Percentiles rank a stretch among this genome's conserved stretches.
Evolutionary conservation across 2,329 filamentous ascomycete species (phyloP).

Genomic region (Alternaria sp.): DNA sequence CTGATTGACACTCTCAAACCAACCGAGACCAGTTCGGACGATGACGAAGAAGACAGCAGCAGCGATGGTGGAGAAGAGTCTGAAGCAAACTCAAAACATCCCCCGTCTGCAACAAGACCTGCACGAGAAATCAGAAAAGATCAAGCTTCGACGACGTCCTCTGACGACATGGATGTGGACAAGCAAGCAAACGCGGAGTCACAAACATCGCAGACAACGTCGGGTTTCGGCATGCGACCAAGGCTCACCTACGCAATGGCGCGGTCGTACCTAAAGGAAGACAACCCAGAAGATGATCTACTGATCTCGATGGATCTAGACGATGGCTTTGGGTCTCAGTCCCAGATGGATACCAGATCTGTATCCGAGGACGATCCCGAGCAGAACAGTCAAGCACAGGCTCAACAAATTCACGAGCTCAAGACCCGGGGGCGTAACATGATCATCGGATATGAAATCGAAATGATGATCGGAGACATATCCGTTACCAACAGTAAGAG

Average conservation of each 20-base stretch:
- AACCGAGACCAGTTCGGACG: constrained; percentile 30
- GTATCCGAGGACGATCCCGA: constrained; percentile 54
- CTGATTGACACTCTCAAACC: constrained; percentile 44
- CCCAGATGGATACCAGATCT: constrained; percentile 21
- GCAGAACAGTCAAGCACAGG: constrained; percentile 54
- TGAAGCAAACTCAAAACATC: not conserved
- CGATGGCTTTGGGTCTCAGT: constrained; percentile 27
- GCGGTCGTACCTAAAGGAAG: constrained; percentile 65
- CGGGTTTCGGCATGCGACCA: constrained; percentile 36
- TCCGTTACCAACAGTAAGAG: constrained; percentile 53
- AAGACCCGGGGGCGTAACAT: constrained; percentile 64
- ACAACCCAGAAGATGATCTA: constrained; percentile 50
- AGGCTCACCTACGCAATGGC: constrained; percentile 66
- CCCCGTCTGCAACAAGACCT: not conserved
- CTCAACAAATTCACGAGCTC: constrained; percentile 63
- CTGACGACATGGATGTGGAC: constrained; percentile 32
- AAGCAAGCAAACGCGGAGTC: constrained; percentile 24
- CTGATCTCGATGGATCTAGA: constrained; percentile 45
- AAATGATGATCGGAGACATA: constrained; percentile 66
- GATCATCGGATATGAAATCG: constrained; percentile 62
- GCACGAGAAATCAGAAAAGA: not conserved
- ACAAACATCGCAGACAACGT: constrained; percentile 34
- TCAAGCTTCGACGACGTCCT: not conserved
- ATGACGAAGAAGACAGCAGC: constrained; percentile 32
- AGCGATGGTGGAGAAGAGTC: constrained; percentile 30